Evolutionary conservation across 169 alveolate genomes (phyloP).

Genomic region (Plasmodium inui): DNA sequence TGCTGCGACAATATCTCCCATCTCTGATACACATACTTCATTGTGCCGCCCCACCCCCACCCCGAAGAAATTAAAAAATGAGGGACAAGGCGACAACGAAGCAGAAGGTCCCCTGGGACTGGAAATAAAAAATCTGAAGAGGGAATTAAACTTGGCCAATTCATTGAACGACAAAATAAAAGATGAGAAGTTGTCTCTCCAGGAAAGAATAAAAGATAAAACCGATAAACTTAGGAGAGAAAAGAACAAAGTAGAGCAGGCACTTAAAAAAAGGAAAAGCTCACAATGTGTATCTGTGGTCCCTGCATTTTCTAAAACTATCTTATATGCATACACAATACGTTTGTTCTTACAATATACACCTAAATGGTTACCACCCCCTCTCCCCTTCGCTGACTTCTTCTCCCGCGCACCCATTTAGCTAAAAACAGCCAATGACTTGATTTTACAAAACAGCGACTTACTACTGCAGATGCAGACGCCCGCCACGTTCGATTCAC

Average conservation of each 20-base stretch:
- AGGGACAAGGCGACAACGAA: slow-evolving; percentile 4
- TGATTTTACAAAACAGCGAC: slow-evolving; percentile 21
- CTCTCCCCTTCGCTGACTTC: background rate
- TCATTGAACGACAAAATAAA: slow-evolving; percentile 44
- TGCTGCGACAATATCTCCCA: background rate
- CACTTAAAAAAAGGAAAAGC: background rate
- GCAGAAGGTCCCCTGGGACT: slow-evolving; percentile 4
- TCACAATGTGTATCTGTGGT: background rate
- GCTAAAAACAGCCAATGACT: slow-evolving; percentile 17
- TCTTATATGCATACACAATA: background rate
- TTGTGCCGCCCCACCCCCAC: background rate
- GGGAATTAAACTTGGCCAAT: slow-evolving; percentile 43
- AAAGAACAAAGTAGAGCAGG: slow-evolving; percentile 23
- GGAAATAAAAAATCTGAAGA: slow-evolving; percentile 45
- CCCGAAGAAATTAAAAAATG: slow-evolving; percentile 49
- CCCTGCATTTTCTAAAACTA: background rate
- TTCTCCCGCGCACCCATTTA: background rate
- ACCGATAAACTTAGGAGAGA: background rate
- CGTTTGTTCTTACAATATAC: background rate
- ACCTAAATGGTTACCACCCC: background rate
- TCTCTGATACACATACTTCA: background rate
- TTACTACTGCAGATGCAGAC: slow-evolving; percentile 5
- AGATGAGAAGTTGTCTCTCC: slow-evolving; percentile 17
- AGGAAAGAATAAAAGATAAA: slow-evolving; percentile 26
- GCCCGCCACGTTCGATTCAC: background rate